Evolutionary conservation across 805 yeast genomes (phyloP).

Genomic region (Candida montana): DNA sequence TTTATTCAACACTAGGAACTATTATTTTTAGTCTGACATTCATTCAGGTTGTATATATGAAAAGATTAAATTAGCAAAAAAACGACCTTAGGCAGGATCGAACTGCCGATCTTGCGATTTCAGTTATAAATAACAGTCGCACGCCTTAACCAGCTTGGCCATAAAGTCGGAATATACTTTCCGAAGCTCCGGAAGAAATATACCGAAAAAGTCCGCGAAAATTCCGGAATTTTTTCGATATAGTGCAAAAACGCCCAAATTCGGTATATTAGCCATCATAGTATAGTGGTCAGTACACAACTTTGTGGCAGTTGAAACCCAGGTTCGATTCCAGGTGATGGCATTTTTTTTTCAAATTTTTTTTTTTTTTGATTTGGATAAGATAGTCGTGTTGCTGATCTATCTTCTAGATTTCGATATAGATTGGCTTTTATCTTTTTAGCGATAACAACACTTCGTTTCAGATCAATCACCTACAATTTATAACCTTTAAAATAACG

Average conservation of each 20-base stretch:
- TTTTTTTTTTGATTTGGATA: no score
- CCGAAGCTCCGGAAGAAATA: background rate
- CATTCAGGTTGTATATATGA: background rate
- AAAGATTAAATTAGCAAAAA: constrained; percentile 14
- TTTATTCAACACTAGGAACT: no score
- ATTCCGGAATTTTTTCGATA: no score
- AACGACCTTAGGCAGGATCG: constrained; percentile 47
- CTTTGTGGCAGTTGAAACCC: constrained; percentile 74
- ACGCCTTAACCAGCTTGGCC: constrained; percentile 39
- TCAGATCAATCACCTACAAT: no score
- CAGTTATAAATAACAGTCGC: constrained; percentile 35
- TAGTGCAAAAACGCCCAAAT: no score
- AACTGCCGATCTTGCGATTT: constrained; percentile 45
- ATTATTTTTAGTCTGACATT: no score
- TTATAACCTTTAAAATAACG: constrained; percentile 5
- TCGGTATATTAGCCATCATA: constrained; percentile 21
- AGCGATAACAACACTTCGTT: no score
- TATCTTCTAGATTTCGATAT: no score
- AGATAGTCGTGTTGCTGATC: no score
- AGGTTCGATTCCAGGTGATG: constrained; percentile 71
- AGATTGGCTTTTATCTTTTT: no score
- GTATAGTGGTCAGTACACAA: constrained; percentile 69
- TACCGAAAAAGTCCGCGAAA: no score
- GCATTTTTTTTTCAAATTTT: constrained; percentile 31
- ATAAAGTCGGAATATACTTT: constrained; percentile 19